Base-by-base conservation (phyloP, 1,284 basidiomycete genomes). In the Inonotus obliquus region DNA sequence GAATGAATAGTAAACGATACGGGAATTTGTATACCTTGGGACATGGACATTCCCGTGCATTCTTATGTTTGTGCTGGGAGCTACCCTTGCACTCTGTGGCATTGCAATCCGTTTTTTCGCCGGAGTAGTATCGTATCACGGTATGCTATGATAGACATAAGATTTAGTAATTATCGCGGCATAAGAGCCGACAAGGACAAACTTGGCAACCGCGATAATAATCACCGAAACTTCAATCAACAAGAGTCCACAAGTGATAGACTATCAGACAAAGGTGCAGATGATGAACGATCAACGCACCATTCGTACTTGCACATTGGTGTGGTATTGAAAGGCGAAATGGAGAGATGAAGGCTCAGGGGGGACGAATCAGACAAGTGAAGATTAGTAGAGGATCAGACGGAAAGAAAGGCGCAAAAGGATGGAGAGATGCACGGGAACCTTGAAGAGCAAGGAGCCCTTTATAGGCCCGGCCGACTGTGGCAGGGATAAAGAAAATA, bases 51-150 rank as follows among this genome's bases (percentile, higher is more conserved):
- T 77, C 78, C 39, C 64, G 71, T 1, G 79, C 77, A 1, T 77
- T 79, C 67, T 75, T 79, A 69, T 86, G 85, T 67, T 76, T 80
- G 68, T 86, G 84, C 10, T 74, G 72, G 19, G 70, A 69, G 66
- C 84, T 86, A 2, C 80, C 78, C 67, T 81, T 85, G 74, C 84
- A 86, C 32, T 68, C 68, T 4, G 69, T 67, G 2, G 76, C 78
- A 55, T 72, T 70, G 67, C 84, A 86, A 68, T 86, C 85, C n/a
- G 68, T 67, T 10, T 76, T 74, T 61, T 80, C 76, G 25, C 84
- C 85, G 23, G 85, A 84, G 68, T 77, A 84, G 69, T 84, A 86
- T 37, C 82, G 77, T 45, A 80, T 79, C 65, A 85, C 83, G 71
- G 85, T 86, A 68, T 86, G 84, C 84, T 86, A 68, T 2, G 21